These are phyloP conservation scores for Leccinum sublutescens DNA, from an alignment of 768 basidiomycete genomes.

Conservation along the genomic window DNA sequence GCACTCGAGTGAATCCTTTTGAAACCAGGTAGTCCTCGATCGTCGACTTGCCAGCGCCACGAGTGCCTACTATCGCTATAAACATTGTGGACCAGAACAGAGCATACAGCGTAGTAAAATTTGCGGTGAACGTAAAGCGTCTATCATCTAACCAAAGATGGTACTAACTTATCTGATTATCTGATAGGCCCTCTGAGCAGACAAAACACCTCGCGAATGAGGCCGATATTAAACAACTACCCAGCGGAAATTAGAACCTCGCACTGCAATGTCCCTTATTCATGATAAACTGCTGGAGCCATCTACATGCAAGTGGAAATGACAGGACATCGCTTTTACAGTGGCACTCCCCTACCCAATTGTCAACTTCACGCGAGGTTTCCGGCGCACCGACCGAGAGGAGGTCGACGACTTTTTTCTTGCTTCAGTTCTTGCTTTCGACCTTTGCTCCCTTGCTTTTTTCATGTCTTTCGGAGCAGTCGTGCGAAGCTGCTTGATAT, in stretches of 20 bases:
- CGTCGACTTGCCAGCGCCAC: constrained; percentile 57
- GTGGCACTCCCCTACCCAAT: constrained; percentile 5
- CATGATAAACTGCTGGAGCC: neutral
- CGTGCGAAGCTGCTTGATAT: constrained; percentile 79
- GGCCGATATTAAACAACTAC: neutral
- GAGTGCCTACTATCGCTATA: constrained; percentile 65
- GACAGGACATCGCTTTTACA: neutral
- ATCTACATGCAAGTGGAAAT: neutral
- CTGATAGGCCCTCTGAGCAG: neutral
- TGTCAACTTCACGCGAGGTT: constrained; percentile 23
- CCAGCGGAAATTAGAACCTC: neutral
- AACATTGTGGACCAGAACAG: constrained; percentile 46
- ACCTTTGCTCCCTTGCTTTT: constrained; percentile 57
- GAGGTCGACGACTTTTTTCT: constrained; percentile 30
- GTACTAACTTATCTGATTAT: neutral
- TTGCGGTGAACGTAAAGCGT: too few relatives aligned
- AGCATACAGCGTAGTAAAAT: neutral
- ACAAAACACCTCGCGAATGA: neutral
- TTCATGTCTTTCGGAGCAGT: constrained; percentile 80
- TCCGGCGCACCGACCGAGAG: constrained; percentile 16
- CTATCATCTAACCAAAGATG: neutral
- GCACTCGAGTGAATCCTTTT: constrained; percentile 57
- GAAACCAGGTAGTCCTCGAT: constrained; percentile 58
- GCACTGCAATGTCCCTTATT: neutral
- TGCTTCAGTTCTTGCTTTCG: constrained; percentile 47